phyloP scores from a whole-genome alignment of 2,329 filamentous ascomycete species.

The Macroventuria anomochaeta region DNA sequence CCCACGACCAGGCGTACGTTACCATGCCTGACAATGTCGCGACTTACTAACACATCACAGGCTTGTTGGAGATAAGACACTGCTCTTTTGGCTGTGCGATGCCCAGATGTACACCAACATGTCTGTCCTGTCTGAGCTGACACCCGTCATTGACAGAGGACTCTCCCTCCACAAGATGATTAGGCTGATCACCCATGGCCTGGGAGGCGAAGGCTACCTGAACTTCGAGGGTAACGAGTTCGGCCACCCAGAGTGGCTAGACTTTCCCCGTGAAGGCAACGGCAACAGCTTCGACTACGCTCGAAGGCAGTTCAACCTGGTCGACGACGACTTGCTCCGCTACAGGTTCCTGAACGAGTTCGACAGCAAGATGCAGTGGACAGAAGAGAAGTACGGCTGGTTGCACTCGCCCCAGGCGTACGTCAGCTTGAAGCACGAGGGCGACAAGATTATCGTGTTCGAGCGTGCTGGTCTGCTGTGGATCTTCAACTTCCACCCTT shows the following conservation, averaged over 20 bases:
- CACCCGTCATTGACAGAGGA: constrained; percentile 85
- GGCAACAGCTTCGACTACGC: constrained; percentile 94
- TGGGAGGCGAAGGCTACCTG: constrained; percentile 95
- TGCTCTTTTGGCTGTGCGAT: constrained; percentile 98
- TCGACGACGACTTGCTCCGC: constrained; percentile 82
- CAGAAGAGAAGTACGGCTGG: constrained; percentile 91
- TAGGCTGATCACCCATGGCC: constrained; percentile 84
- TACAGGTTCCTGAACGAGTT: constrained; percentile 95
- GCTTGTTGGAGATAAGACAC: constrained; percentile 92
- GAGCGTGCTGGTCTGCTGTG: constrained; percentile 90
- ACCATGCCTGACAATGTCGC: too few relatives aligned
- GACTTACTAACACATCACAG: constrained; percentile 53
- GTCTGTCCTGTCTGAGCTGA: constrained; percentile 84
- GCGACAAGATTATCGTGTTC: constrained; percentile 94
- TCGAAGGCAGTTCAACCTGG: constrained; percentile 89
- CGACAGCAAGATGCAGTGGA: constrained; percentile 87
- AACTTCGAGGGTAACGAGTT: constrained; percentile 99
- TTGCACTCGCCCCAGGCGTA: constrained; percentile 84
- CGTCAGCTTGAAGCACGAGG: constrained; percentile 91
- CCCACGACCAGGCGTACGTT: constrained; percentile 94
- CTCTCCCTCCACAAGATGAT: constrained; percentile 98
- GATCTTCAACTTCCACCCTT: constrained; percentile 94
- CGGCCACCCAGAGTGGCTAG: constrained; percentile 97
- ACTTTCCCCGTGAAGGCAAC: constrained; percentile 94
- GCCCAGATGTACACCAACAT: constrained; percentile 98